Base-by-base conservation (phyloP, 495 filamentous ascomycete species). In the Cenococcum geophilum region DNA sequence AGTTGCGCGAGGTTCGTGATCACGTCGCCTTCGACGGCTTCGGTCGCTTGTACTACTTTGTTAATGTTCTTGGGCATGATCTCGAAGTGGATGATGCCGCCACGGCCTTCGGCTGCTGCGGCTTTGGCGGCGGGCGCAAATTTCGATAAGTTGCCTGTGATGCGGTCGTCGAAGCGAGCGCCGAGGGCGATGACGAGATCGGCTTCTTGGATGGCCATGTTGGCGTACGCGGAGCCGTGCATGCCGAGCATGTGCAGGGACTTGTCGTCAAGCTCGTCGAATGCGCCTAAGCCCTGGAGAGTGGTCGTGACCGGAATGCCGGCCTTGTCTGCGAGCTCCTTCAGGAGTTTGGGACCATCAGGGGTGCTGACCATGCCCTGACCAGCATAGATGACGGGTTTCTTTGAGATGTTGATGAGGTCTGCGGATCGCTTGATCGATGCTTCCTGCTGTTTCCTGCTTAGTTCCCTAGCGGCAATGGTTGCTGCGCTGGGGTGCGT, bases 41-140 rank as follows among this genome's bases (percentile, higher is more conserved):
- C 87, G 51, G 87, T 89, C 14, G 87, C 87, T 73, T 91, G 87
- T 11, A 91, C 82, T 49, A 91, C 87, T 75, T 90, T 91, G 80
- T 91, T 91, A 75, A 91, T 90, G 73, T 91, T 91, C 79, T 91
- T 91, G 37, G 87, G 87, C 80, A 89, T 80, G 63, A 91, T 86
- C 69, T 90, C 87, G 58, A 91, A 91, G 72, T 91, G 87, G 43
- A 91, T 77, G 67, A 91, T 91, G 63, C 87, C 87, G 58, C 87
- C 87, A 42, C 87, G 84, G 11, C 81, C 81, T 69, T 90, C 87
- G 12, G 75, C 73, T 14, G 85, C 87, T 0, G 87, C 87, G 21
- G 78, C 76, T 73, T 80, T 84, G 27, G 87, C 87, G 11, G 74
- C 76, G 4, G 87, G 87, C 1, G 83, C 87, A 59, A 90, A 91